Conservation (phyloP, 441 rosid genomes). For the Populus trichocarpa region DNA sequence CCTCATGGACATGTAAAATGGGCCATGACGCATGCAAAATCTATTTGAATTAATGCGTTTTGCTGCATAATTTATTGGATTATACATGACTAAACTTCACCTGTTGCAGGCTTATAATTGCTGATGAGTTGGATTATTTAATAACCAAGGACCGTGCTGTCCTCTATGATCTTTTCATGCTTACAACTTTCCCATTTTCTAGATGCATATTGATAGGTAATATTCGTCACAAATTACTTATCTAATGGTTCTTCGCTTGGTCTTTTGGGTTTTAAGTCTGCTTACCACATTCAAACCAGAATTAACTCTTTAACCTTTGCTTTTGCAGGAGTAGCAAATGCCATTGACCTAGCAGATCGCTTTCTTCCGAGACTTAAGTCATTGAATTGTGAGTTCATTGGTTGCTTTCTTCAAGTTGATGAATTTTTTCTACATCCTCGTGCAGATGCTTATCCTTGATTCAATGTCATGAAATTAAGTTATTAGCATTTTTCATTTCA, state of each 20-base stretch:
- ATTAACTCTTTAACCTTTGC: background rate
- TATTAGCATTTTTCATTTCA: background rate
- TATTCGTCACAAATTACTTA: background rate
- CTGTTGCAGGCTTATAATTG: slow-evolving; percentile 60
- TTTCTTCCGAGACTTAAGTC: slow-evolving; percentile 81
- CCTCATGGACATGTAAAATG: background rate
- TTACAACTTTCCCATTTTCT: slow-evolving; percentile 75
- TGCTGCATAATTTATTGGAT: background rate
- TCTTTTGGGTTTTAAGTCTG: background rate
- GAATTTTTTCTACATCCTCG: background rate
- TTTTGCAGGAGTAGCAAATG: slow-evolving; percentile 79
- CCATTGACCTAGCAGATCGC: slow-evolving; percentile 86
- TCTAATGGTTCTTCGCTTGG: background rate
- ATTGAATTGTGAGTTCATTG: slow-evolving; percentile 57
- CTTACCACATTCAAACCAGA: background rate
- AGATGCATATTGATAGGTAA: slow-evolving; percentile 79
- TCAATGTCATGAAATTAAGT: background rate
- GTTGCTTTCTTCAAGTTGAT: slow-evolving; percentile 11
- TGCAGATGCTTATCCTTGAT: background rate
- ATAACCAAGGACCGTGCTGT: slow-evolving; percentile 81
- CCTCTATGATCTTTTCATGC: slow-evolving; percentile 92
- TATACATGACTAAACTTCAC: background rate
- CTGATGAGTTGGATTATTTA: slow-evolving; percentile 88
- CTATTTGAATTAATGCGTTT: background rate
- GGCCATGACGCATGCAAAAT: background rate